phyloP scores from a whole-genome alignment of 129 eudicot species.

The Chrysanthemum lavandulifolium region DNA sequence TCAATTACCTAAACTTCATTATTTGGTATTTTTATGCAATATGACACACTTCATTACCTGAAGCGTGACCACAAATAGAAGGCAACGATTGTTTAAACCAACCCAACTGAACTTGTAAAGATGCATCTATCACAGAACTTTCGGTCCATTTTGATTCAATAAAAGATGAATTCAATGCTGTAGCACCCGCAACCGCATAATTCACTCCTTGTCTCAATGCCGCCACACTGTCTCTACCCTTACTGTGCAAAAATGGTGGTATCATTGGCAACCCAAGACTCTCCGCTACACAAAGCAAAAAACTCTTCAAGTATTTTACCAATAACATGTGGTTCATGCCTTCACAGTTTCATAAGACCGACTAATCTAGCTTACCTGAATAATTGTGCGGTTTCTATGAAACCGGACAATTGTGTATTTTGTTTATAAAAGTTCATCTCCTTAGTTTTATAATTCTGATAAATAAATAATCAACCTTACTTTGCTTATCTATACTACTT shows the following conservation, averaged over 20 bases:
- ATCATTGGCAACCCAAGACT: conserved; percentile 14
- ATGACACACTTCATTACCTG: conserved; percentile 6
- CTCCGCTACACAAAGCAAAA: neutral
- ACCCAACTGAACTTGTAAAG: conserved; percentile 25
- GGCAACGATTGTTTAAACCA: conserved; percentile 30
- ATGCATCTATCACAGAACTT: conserved; percentile 4
- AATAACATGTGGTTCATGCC: neutral
- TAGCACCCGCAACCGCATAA: conserved; percentile 21
- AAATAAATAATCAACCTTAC: too few relatives aligned
- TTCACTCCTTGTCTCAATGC: neutral
- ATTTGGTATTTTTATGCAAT: neutral
- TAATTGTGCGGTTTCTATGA: too few relatives aligned
- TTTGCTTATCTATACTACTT: too few relatives aligned
- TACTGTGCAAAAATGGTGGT: conserved; percentile 5
- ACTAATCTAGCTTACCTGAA: neutral
- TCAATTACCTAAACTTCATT: neutral
- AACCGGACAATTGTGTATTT: too few relatives aligned
- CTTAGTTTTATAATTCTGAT: too few relatives aligned
- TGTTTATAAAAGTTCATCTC: too few relatives aligned
- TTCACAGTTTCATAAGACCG: neutral
- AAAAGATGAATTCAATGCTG: conserved; percentile 8
- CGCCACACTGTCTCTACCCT: neutral
- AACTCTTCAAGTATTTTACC: too few relatives aligned
- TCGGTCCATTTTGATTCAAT: neutral
- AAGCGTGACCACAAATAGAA: conserved; percentile 10